Conservation (phyloP, 2,329 filamentous ascomycete species). For the Aspergillus texensis region DNA sequence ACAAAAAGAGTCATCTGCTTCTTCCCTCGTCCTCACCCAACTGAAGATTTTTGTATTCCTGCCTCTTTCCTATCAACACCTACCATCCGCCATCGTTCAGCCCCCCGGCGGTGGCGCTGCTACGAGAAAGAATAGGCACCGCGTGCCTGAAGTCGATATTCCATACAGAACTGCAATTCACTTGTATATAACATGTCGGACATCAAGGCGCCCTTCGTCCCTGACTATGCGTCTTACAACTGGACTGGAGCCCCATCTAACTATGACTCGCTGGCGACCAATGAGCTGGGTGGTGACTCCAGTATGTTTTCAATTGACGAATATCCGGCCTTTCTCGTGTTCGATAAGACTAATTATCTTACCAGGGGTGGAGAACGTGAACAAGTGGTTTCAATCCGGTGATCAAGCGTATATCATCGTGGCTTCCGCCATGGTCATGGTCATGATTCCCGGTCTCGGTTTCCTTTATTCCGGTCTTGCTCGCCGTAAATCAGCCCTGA, state of each 20-base stretch:
- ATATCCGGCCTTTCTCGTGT: neutral
- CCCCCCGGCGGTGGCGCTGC: slow-evolving; percentile 7
- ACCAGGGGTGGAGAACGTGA: slow-evolving; percentile 79
- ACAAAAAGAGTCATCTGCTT: neutral
- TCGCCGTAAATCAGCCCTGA: slow-evolving; percentile 95
- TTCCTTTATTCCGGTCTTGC: slow-evolving; percentile 97
- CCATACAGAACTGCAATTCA: neutral
- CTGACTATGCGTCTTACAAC: slow-evolving; percentile 53
- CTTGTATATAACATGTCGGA: slow-evolving; percentile 27
- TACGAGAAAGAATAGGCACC: neutral
- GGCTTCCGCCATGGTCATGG: slow-evolving; percentile 85
- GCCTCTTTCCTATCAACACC: neutral
- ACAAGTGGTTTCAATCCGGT: slow-evolving; percentile 91
- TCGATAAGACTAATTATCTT: slow-evolving; percentile 13
- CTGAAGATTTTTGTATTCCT: neutral
- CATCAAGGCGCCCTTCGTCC: slow-evolving; percentile 35
- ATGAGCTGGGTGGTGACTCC: slow-evolving; percentile 72
- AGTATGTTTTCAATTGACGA: slow-evolving; percentile 57
- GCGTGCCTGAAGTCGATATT: neutral
- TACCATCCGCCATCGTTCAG: slow-evolving; percentile 9
- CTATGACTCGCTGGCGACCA: slow-evolving; percentile 52
- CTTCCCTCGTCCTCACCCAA: neutral
- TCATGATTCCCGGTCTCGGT: slow-evolving; percentile 96
- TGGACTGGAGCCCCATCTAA: slow-evolving; percentile 51
- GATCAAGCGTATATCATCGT: slow-evolving; percentile 94